These are phyloP conservation scores for Penicillium sp. DNA, from an alignment of 2,329 filamentous ascomycete genomes.

Conservation along the genomic window DNA sequence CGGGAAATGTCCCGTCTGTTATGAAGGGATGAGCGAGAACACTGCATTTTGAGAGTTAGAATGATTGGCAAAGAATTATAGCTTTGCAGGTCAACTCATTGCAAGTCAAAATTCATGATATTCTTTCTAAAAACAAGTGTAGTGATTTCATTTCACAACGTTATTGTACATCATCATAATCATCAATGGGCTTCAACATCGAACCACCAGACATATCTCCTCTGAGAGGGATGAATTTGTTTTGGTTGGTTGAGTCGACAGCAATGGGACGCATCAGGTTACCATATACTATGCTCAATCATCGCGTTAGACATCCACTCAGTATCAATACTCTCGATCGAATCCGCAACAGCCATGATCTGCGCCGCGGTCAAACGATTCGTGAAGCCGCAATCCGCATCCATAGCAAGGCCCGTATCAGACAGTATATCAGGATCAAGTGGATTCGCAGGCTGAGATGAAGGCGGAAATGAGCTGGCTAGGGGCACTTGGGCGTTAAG, in stretches of 20 bases:
- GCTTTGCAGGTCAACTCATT: too few relatives aligned
- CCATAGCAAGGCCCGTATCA: slow-evolving; percentile 13
- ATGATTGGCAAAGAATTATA: background rate
- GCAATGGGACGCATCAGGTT: slow-evolving; percentile 7
- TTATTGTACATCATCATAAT: slow-evolving; percentile 1
- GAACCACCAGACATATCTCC: background rate
- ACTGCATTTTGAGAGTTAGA: background rate
- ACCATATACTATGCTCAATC: slow-evolving; percentile 52
- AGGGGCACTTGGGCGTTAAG: slow-evolving; percentile 9
- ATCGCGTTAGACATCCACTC: slow-evolving; percentile 55
- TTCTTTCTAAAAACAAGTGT: background rate
- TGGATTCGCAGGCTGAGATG: slow-evolving; percentile 7
- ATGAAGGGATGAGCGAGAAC: background rate
- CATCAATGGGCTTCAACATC: background rate
- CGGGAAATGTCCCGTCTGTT: slow-evolving; percentile 11
- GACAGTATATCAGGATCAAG: slow-evolving; percentile 18
- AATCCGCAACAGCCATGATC: slow-evolving; percentile 55
- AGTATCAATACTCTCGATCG: slow-evolving; percentile 50
- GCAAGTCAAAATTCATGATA: background rate
- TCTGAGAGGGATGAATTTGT: too few relatives aligned
- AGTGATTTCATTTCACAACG: background rate
- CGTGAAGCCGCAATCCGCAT: slow-evolving; percentile 16
- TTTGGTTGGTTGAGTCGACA: too few relatives aligned
- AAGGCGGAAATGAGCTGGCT: slow-evolving; percentile 15
- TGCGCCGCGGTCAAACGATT: slow-evolving; percentile 48